These are phyloP conservation scores for Calonectria honghensis DNA, from an alignment of 2,329 filamentous ascomycete genomes.

Conservation along the genomic window DNA sequence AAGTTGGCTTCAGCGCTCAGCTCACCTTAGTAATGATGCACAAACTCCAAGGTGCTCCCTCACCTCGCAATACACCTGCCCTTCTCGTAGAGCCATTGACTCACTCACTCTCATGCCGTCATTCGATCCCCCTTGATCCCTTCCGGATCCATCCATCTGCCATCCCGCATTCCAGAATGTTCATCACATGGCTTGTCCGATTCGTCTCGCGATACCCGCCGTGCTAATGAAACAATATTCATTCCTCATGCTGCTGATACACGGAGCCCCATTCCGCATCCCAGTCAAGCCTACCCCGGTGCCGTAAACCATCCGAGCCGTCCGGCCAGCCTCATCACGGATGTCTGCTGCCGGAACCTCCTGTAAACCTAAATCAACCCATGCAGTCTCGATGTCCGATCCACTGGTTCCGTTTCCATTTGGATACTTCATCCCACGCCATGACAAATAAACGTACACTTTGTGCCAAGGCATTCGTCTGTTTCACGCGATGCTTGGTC, in stretches of 20 bases:
- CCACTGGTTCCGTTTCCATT: constrained; percentile 12
- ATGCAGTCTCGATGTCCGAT: neutral
- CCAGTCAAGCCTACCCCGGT: constrained; percentile 1
- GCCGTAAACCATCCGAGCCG: constrained; percentile 5
- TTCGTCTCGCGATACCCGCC: constrained; percentile 7
- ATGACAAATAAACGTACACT: neutral
- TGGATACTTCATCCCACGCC: neutral
- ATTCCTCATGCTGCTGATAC: neutral
- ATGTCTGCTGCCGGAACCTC: neutral
- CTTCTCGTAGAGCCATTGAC: constrained; percentile 14
- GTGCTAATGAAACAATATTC: constrained; percentile 1
- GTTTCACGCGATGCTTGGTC: neutral
- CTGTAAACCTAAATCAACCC: constrained; percentile 11
- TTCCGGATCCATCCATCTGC: neutral
- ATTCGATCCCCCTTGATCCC: constrained; percentile 2
- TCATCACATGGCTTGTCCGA: constrained; percentile 4
- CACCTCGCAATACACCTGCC: neutral
- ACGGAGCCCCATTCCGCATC: neutral
- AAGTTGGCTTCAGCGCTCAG: constrained; percentile 20
- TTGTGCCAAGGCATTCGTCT: neutral
- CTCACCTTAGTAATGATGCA: constrained; percentile 16
- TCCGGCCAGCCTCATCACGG: neutral
- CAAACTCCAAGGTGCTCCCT: neutral
- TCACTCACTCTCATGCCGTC: constrained; percentile 8
- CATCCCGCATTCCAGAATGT: constrained; percentile 21